A percentile compares a stretch with the other conserved stretches of the same genome.
phyloP scores from a whole-genome alignment of 768 basidiomycete species.

The Goffeauzyma gilvescens region DNA sequence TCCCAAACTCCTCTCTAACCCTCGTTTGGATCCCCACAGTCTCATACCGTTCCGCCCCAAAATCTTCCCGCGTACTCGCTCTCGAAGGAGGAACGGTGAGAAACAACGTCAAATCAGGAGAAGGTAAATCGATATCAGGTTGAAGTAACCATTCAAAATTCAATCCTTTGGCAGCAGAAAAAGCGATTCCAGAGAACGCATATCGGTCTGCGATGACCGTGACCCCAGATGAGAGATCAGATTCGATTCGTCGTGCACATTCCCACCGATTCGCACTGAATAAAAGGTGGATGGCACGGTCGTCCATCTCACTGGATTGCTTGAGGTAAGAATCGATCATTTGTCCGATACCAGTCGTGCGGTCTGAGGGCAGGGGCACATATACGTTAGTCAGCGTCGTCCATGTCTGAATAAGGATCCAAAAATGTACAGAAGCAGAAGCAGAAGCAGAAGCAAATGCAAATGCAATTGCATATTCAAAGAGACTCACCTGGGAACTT shows the following conservation, averaged over 20 bases:
- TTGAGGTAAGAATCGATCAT: slow-evolving; percentile 86
- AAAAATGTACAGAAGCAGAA: too few species aligned
- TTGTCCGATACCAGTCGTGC: slow-evolving; percentile 71
- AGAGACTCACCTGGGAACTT: slow-evolving; percentile 75
- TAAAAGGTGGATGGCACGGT: slow-evolving; percentile 74
- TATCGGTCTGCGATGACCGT: slow-evolving; percentile 79
- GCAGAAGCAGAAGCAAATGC: not conserved
- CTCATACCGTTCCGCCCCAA: slow-evolving; percentile 76
- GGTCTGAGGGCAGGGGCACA: slow-evolving; percentile 39
- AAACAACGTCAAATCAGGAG: slow-evolving; percentile 74
- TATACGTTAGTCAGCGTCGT: not conserved
- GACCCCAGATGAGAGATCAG: slow-evolving; percentile 44
- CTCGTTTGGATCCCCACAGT: slow-evolving; percentile 51
- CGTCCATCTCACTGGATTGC: slow-evolving; percentile 68
- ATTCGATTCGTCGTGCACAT: slow-evolving; percentile 55
- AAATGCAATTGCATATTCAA: too few species aligned
- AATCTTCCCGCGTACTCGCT: slow-evolving; percentile 54
- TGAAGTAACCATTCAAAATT: slow-evolving; percentile 64
- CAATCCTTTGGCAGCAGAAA: slow-evolving; percentile 43
- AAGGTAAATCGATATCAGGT: slow-evolving; percentile 71
- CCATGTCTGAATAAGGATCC: not conserved
- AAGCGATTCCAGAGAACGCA: slow-evolving; percentile 89
- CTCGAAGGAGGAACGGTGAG: slow-evolving; percentile 57
- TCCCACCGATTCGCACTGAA: slow-evolving; percentile 98
- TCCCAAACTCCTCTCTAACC: slow-evolving; percentile 19